Evolutionary conservation across 2,329 filamentous ascomycete genomes (phyloP).

Genomic region (Botrytis byssoidea): DNA sequence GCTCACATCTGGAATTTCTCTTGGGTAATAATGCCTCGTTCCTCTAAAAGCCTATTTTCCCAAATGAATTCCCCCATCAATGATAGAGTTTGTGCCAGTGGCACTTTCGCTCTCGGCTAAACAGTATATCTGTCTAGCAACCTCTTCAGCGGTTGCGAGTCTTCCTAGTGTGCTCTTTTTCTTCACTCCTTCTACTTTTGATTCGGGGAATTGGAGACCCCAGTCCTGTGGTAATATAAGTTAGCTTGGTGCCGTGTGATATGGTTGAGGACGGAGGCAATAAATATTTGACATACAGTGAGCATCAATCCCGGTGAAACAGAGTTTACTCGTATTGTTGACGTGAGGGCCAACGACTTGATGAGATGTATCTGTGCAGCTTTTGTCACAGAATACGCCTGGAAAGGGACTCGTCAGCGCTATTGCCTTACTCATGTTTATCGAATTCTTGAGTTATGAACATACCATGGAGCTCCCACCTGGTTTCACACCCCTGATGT

Average conservation of each 20-base stretch:
- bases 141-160: constrained; percentile 42
- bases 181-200: constrained; percentile 26
- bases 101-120: constrained; percentile 50
- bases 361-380: constrained; percentile 64
- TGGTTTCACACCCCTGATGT: constrained; percentile 47
- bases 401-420: background rate
- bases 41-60: background rate
- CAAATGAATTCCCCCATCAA: constrained; percentile 42
- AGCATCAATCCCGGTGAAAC: constrained; percentile 29
- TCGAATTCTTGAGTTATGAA: background rate
- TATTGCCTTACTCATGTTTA: too few relatives aligned
- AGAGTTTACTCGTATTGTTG: constrained; percentile 57
- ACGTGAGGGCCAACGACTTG: constrained; percentile 53
- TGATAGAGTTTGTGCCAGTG: constrained; percentile 52
- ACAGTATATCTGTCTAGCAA: constrained; percentile 52
- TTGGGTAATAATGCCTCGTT: background rate
- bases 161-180: constrained; percentile 29
- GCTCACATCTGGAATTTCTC: too few relatives aligned
- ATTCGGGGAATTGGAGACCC: constrained; percentile 30
- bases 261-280: background rate
- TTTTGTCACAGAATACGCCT: constrained; percentile 77
- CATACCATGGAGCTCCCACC: constrained; percentile 59
- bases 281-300: background rate
- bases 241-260: background rate
- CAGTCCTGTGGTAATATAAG: constrained; percentile 26